phyloP scores from a whole-genome alignment of 139 green algal genomes.

The Volvox africanus region DNA sequence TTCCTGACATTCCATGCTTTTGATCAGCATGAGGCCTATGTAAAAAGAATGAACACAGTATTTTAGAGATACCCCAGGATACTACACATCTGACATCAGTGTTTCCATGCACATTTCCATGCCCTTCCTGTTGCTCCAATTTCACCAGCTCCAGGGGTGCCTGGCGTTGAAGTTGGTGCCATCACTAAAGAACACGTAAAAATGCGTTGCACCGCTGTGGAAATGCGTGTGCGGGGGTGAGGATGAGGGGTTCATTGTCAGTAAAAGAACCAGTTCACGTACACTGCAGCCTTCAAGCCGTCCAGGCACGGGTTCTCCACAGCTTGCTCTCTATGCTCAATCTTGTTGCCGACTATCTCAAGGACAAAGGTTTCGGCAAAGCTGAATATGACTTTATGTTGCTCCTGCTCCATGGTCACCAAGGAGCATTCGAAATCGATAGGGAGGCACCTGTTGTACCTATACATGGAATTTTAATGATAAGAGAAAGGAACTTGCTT shows the following conservation, averaged over 20 bases:
- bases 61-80: no score
- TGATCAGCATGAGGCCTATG: not conserved
- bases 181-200: not conserved
- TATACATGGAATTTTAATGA: not conserved
- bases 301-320: not conserved
- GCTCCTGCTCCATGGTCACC: not conserved
- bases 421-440: not conserved
- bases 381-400: conserved; percentile 1
- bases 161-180: not conserved
- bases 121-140: not conserved
- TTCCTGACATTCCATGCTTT: not conserved
- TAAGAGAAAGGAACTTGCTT: not conserved
- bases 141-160: conserved; percentile 4
- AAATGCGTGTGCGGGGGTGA: conserved; percentile 5
- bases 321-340: not conserved
- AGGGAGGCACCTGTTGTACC: not conserved
- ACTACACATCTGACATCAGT: no score
- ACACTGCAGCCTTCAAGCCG: not conserved
- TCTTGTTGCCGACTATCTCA: conserved; percentile 2
- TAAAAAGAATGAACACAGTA: not conserved
- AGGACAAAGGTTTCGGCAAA: not conserved
- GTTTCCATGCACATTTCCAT: not conserved
- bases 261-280: conserved; percentile 26
- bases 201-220: conserved; percentile 11
- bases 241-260: not conserved